Base-by-base conservation (phyloP, 768 basidiomycete genomes). In the Macrolepiota dolichaula region DNA sequence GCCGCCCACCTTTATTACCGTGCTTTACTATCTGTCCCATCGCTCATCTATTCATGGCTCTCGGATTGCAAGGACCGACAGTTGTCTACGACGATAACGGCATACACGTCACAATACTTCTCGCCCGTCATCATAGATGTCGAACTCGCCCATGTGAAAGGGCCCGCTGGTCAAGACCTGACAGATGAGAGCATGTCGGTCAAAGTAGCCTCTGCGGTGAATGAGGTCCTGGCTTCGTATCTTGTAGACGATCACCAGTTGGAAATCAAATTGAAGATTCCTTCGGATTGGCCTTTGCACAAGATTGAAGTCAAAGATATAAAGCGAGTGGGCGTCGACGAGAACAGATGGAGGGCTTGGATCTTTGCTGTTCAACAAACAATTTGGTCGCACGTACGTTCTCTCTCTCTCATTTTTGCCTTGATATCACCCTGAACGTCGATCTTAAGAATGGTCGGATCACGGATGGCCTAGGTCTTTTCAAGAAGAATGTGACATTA, bases 261-360 rank as follows among this genome's bases (percentile, higher is more conserved):
- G 65, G 96, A 98, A 74, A 86, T 99, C 61, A 86, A 82, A 40
- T 76, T 98, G 63, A 85, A 87, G 66, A 86, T 98, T 29, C 97
- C 97, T 4, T 70, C 74, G 1, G 96, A 98, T 68, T 99, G 93
- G 86, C 97, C 97, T 0, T 76, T 99, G 37, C 88, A 88, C 64
- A 82, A 81, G 47, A 89, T 98, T 27, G 95, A 96, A 67, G 86
- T 98, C n/a, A 84, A 85, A 68, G 96, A 96, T 63, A 78, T 88
- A 40, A 86, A 87, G 69, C 81, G 85, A 64, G 87, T 97, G 9
- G 97, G 94, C 4, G 94, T 98, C 6, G 85, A 90, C 17, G 95
- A 96, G 68, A 87, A 86, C 62, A 85, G 85, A 62, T 98, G 96
- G 96, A 80, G 95, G 64, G 89, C 90, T 1, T 99, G 96, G 97